These are phyloP conservation scores for Starmerella sp. DNA, from an alignment of 805 yeast species.

Conservation along the genomic window DNA sequence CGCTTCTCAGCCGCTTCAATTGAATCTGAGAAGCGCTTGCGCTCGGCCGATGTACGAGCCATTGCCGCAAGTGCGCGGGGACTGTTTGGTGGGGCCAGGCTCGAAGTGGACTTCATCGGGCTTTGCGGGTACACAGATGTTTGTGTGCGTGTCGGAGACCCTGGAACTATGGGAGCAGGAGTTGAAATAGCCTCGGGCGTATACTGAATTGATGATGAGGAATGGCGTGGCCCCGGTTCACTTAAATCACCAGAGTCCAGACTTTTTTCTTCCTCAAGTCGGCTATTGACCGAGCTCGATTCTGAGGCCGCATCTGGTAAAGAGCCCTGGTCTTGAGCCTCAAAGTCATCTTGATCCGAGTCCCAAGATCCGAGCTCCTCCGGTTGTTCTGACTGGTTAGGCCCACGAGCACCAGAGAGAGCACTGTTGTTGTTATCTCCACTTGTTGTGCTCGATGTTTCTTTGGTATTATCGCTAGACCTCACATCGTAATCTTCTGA, in stretches of 20 bases:
- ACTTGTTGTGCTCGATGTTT: not conserved
- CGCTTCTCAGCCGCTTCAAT: not conserved
- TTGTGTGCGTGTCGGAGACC: not conserved
- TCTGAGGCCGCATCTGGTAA: not conserved
- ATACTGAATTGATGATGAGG: not conserved
- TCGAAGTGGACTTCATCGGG: not conserved
- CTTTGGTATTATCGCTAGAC: not conserved
- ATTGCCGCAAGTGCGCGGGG: slow-evolving; percentile 3
- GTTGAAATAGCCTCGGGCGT: not conserved
- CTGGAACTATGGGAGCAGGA: not conserved
- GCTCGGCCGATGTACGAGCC: not conserved
- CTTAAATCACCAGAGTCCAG: not conserved
- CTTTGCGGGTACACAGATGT: not conserved
- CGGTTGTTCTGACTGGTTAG: not conserved
- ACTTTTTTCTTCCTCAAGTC: not conserved
- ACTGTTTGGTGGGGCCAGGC: slow-evolving; percentile 1
- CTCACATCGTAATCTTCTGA: not conserved
- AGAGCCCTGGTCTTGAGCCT: not conserved
- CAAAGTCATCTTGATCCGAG: not conserved
- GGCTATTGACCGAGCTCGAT: not conserved
- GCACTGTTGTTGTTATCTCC: too few relatives aligned
- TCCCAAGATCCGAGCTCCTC: not conserved
- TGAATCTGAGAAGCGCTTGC: not conserved
- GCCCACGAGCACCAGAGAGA: too few relatives aligned
- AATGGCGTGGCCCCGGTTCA: not conserved